Evolutionary conservation across 2,329 filamentous ascomycete genomes (phyloP), one percentile per base, ranked within the genome.

Genomic region (Fusarium bulbicola): DNA sequence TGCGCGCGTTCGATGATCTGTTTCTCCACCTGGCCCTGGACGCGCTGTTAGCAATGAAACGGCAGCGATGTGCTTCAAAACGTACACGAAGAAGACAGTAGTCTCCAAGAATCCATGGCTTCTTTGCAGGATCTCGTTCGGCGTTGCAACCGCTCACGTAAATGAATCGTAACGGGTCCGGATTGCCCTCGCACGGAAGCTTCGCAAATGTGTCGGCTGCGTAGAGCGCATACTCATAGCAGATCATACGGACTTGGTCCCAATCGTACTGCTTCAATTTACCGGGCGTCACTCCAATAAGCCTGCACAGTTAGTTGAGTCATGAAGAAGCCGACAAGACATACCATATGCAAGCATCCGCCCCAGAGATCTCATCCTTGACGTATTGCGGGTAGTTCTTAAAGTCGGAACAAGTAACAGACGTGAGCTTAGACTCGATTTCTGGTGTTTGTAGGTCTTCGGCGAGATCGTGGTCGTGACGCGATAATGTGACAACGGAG

Each of bases 81-180:
- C 82, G 70, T 78, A 87, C 87, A n/a, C 87, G 77, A 82, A 89
- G 82, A 15, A 84, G 62, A 13, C 57, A 70, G 63, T 88, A 89
- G 45, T 86, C 79, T 1, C 73, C 74, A 34, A 83, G 72, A 13
- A 82, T 72, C 66, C 68, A 74, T 4, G 82, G 83, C 58, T 78
- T 85, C 76, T 86, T 84, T 18, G 74, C 81, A 26, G 80, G 84
- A 52, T 89, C 87, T 3, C 85, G 82, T 69, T 84, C 82, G 6
- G 81, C 80, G 2, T 76, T 78, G 4, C 78, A 72, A 6, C 86
- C 88, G 69, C 86, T 89, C 66, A 86, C 81, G 73, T 87, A 88
- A 6, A 87, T 56, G 65, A 87, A 88, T 3, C 83, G 82, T 39
- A 87, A 79, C 1, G 85, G 84, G 47, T 77, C 80, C 20, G 68